Evolutionary conservation across 805 yeast species (phyloP), one percentile per base, ranked within the genome.

Genomic region (Millerago galiae): DNA sequence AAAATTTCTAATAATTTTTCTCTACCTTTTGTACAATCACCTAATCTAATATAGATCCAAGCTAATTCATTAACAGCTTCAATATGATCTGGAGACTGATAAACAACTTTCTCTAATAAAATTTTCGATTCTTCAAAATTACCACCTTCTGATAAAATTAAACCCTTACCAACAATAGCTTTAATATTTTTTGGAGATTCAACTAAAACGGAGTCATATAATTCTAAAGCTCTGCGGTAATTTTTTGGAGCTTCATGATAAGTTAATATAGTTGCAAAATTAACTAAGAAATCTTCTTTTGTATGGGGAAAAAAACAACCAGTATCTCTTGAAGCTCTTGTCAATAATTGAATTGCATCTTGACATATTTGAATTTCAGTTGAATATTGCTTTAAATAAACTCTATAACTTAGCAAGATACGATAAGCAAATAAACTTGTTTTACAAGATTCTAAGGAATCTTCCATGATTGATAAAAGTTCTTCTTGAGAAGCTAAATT

Each of bases 211-310:
- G 68, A 65, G 30, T 83, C 83, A 60, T 83, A 93, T 13, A 89
- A 60, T 38, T 76, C 77, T 25, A 83, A 56, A 0, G 99, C 98
- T 21, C 81, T 70, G 2, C 75, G 69, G 55, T 77, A 87, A 61
- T 91, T 85, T 60, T 88, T 88, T 10, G 98, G 99, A 0, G 97
- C 84, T 59, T 91, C 96, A 55, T 81, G 75, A 56, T 86, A 83
- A 0, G 95, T 85, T 56, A 89, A 86, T 1, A 83, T 72, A 1
- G 80, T 74, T 0, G 93, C 98, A 42, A 86, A 67, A 18, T 76
- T 69, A 30, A 88, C 71, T 8, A 83, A 67, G 17, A 86, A 63
- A 40, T 79, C 83, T 40, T 70, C 71, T 49, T 71, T 76, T 2
- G 89, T 70, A 47, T 77, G 64, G 1, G 59, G 57, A 32, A 86